These are phyloP conservation scores for Lipomyces oligophaga DNA, from an alignment of 805 yeast species.

Conservation along the genomic window DNA sequence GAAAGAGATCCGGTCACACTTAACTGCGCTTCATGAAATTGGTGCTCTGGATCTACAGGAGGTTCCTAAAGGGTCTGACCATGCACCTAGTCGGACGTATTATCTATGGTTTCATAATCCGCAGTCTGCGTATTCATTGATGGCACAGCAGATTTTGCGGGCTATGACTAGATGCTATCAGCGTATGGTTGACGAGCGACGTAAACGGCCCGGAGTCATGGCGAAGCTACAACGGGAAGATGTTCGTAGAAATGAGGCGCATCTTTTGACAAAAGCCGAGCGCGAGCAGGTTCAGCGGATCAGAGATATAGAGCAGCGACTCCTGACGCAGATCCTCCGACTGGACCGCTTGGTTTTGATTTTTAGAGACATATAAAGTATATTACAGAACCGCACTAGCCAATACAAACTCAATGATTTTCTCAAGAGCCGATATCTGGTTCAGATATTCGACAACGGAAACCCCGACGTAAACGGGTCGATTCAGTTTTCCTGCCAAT, in stretches of 20 bases:
- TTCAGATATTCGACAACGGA: slow-evolving; percentile 6
- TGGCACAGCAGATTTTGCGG: slow-evolving; percentile 48
- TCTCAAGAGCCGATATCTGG: slow-evolving; percentile 14
- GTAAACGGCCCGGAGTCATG: slow-evolving; percentile 60
- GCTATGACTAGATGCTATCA: slow-evolving; percentile 46
- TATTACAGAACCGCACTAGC: no score
- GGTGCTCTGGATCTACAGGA: slow-evolving; percentile 87
- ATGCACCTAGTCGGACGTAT: slow-evolving; percentile 86
- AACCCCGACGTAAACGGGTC: slow-evolving; percentile 27
- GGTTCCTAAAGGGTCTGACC: slow-evolving; percentile 84
- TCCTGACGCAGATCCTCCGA: slow-evolving; percentile 36
- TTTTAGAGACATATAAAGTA: slow-evolving; percentile 34
- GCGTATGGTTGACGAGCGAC: slow-evolving; percentile 42
- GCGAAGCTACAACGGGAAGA: slow-evolving; percentile 86
- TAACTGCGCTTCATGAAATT: slow-evolving; percentile 60
- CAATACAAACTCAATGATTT: slow-evolving; percentile 18
- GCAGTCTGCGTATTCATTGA: slow-evolving; percentile 46
- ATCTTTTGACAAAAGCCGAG: slow-evolving; percentile 70
- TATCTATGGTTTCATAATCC: slow-evolving; percentile 72
- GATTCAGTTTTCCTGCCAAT: slow-evolving; percentile 4
- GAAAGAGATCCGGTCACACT: slow-evolving; percentile 65
- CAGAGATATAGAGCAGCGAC: slow-evolving; percentile 34
- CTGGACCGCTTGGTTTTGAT: slow-evolving; percentile 40
- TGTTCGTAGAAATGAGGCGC: slow-evolving; percentile 74
- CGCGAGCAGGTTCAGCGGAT: slow-evolving; percentile 63